Evolutionary conservation across 1,139 yeast genomes (phyloP).

Genomic region (Geotrichum siamense): DNA sequence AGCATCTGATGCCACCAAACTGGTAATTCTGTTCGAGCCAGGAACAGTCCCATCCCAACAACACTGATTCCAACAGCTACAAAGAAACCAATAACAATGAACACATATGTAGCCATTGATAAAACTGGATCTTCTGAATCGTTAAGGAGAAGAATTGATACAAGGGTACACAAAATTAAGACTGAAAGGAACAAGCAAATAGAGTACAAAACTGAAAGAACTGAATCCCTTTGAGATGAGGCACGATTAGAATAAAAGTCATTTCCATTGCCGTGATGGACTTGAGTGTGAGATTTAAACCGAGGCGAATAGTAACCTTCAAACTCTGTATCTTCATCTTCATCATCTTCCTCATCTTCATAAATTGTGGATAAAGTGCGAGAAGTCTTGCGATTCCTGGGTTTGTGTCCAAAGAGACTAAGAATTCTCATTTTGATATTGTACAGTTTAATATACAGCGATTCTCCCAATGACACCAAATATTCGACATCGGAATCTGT

Average conservation of each 20-base stretch:
- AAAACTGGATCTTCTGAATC: conserved; percentile 24
- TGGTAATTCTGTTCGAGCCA: conserved; percentile 37
- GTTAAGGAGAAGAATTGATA: conserved; percentile 41
- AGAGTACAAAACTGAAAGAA: conserved; percentile 43
- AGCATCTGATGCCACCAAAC: conserved; percentile 40
- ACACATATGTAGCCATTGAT: conserved; percentile 26
- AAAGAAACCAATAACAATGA: conserved; percentile 31
- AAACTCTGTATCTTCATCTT: conserved; percentile 16
- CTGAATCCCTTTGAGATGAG: conserved; percentile 39
- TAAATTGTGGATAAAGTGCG: conserved; percentile 14
- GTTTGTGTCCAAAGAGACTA: conserved; percentile 23
- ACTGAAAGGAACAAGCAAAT: conserved; percentile 40
- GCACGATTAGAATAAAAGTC: conserved; percentile 8
- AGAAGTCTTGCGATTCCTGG: conserved; percentile 16
- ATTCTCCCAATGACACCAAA: conserved; percentile 26
- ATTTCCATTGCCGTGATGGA: conserved; percentile 7
- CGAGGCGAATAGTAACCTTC: conserved; percentile 24
- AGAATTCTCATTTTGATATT: conserved; percentile 23
- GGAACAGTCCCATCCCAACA: conserved; percentile 38
- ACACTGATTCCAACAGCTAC: conserved; percentile 36
- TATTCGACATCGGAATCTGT: conserved; percentile 35
- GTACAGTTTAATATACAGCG: conserved; percentile 18
- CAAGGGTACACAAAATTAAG: conserved; percentile 42
- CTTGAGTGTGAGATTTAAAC: conserved; percentile 19
- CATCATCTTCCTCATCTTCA: conserved; percentile 20